Evolutionary conservation across 2,329 filamentous ascomycete species (phyloP).

Genomic region (Grosmannia huntii): DNA sequence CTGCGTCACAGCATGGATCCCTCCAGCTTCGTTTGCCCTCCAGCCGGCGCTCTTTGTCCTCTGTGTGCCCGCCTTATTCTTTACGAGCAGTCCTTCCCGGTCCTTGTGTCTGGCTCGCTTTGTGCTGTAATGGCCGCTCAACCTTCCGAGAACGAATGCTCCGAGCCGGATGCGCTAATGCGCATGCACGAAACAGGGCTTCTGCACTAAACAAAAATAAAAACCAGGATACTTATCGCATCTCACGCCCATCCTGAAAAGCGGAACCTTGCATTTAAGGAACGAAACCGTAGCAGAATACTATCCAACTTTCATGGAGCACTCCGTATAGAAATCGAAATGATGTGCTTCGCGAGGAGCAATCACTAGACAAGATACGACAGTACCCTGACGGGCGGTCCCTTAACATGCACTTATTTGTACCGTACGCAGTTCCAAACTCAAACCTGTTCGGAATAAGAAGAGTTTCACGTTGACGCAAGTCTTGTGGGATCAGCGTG

Average conservation of each 20-base stretch:
- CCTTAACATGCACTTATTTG: background rate
- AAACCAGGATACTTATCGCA: background rate
- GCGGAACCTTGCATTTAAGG: background rate
- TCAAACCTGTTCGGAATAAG: background rate
- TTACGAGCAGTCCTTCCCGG: background rate
- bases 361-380: background rate
- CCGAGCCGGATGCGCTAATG: constrained; percentile 1
- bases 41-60: background rate
- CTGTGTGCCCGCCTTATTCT: background rate
- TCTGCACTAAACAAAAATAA: background rate
- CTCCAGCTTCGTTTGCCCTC: background rate
- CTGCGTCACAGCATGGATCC: background rate
- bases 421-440: background rate
- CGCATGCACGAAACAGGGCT: constrained; percentile 4
- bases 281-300: background rate
- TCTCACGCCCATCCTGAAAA: background rate
- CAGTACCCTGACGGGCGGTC: no score
- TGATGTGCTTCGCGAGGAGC: background rate
- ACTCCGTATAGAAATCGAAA: background rate
- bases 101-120: background rate
- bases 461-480: background rate
- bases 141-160: background rate
- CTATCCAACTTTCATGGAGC: background rate
- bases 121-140: background rate
- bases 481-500: no score